Percentiles rank a stretch among this genome's conserved stretches.
These are phyloP conservation scores for Acer yangbiense DNA, from an alignment of 345 rosid genomes.

Conservation along the genomic window DNA sequence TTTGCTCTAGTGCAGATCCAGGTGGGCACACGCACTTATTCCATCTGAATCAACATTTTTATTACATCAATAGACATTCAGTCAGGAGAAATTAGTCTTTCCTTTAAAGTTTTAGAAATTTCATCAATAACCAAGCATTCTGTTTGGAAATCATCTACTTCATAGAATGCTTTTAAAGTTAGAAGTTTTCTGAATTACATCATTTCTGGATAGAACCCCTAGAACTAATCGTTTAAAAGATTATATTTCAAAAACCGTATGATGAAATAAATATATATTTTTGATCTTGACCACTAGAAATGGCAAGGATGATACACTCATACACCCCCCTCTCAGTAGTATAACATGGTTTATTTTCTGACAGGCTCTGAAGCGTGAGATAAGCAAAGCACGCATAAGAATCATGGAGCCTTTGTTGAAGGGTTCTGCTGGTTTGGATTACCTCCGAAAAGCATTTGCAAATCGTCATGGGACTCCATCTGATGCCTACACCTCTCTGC, in stretches of 20 bases:
- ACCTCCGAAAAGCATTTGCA: constrained; percentile 63
- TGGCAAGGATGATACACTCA: neutral
- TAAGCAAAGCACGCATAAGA: constrained; percentile 68
- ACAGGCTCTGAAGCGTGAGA: constrained; percentile 75
- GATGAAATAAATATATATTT: neutral
- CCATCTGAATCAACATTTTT: neutral
- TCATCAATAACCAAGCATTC: too few relatives aligned
- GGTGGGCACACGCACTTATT: constrained; percentile 38
- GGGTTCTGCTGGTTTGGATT: constrained; percentile 86
- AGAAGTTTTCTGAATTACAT: neutral
- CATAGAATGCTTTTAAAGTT: neutral
- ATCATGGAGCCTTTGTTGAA: constrained; percentile 77
- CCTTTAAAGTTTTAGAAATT: too few relatives aligned
- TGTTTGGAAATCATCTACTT: too few relatives aligned
- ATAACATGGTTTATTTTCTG: constrained; percentile 5
- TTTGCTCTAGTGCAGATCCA: constrained; percentile 84
- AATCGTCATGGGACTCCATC: constrained; percentile 55
- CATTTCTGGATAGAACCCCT: too few relatives aligned
- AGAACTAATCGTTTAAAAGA: too few relatives aligned
- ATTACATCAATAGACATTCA: too few relatives aligned
- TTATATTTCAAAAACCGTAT: too few relatives aligned
- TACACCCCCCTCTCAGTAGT: neutral
- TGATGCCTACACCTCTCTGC: constrained; percentile 54
- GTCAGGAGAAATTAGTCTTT: too few relatives aligned
- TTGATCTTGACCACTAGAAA: neutral